A percentile compares a stretch with the other conserved stretches of the same genome.
Evolutionary conservation across 257 asterid genomes (phyloP).

Genomic region (Asclepias syriaca): DNA sequence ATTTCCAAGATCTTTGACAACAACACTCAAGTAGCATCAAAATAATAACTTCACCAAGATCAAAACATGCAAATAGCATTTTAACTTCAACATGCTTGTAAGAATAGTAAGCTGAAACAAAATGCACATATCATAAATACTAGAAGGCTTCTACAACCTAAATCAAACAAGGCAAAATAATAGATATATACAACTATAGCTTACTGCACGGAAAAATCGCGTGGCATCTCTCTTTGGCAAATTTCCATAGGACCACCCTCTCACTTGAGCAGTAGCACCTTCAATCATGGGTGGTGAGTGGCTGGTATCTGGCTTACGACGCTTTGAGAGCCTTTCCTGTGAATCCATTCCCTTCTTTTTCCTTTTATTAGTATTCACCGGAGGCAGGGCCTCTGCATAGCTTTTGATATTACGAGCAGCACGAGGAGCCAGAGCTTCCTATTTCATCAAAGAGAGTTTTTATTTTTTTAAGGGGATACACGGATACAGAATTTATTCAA

Average conservation of each 20-base stretch:
- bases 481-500: background rate
- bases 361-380: slow-evolving; percentile 63
- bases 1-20: background rate
- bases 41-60: background rate
- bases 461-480: background rate
- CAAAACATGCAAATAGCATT: background rate
- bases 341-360: slow-evolving; percentile 73
- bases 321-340: slow-evolving; percentile 75
- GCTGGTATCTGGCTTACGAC: slow-evolving; percentile 72
- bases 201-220: slow-evolving; percentile 87
- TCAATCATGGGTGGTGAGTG: slow-evolving; percentile 74
- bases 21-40: background rate
- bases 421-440: slow-evolving; percentile 97
- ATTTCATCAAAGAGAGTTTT: slow-evolving; percentile 15
- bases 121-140: background rate
- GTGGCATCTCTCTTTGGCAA: slow-evolving; percentile 95
- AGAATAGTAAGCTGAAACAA: background rate
- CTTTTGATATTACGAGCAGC: slow-evolving; percentile 92
- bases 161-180: background rate
- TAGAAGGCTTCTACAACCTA: background rate
- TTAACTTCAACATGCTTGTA: background rate
- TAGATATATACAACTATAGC: slow-evolving; percentile 11
- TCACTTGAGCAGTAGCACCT: slow-evolving; percentile 93
- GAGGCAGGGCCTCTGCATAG: slow-evolving; percentile 80
- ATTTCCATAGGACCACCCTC: slow-evolving; percentile 96